These are phyloP conservation scores for Ustilago loliicola DNA, from an alignment of 1,284 basidiomycete species.

Conservation along the genomic window DNA sequence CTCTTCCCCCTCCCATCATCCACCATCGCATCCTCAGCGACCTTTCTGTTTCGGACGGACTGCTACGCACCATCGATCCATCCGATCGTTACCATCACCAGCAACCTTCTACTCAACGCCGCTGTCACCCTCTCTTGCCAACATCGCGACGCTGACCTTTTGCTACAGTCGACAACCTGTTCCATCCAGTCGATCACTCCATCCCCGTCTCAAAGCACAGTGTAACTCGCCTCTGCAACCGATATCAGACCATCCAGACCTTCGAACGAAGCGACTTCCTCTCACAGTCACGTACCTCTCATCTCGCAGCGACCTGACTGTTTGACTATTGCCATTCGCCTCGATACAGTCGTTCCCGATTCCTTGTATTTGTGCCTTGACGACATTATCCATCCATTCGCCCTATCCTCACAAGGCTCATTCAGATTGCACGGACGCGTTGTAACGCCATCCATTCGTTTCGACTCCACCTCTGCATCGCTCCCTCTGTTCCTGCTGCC, in stretches of 20 bases:
- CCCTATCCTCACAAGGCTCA: not conserved
- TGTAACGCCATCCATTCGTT: conserved; percentile 7
- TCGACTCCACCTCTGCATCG: not conserved
- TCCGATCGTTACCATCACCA: not conserved
- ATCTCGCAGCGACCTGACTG: not conserved
- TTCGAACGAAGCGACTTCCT: not conserved
- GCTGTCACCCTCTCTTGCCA: no score
- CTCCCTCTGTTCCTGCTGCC: not conserved
- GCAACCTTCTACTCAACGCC: not conserved
- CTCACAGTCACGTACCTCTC: not conserved
- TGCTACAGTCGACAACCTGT: no score
- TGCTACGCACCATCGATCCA: not conserved
- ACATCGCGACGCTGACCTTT: no score
- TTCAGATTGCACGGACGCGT: not conserved
- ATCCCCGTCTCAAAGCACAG: no score
- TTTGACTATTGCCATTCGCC: not conserved
- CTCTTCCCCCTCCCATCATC: conserved; percentile 13
- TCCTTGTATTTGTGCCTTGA: conserved; percentile 31
- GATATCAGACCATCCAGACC: not conserved
- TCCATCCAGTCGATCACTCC: not conserved
- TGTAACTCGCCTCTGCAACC: no score
- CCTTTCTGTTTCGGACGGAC: not conserved
- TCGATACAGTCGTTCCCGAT: not conserved
- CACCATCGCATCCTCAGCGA: conserved; percentile 2
- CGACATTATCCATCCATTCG: conserved; percentile 5